These are phyloP conservation scores for Crepidotus variabilis DNA, from an alignment of 768 basidiomycete genomes.

Conservation along the genomic window DNA sequence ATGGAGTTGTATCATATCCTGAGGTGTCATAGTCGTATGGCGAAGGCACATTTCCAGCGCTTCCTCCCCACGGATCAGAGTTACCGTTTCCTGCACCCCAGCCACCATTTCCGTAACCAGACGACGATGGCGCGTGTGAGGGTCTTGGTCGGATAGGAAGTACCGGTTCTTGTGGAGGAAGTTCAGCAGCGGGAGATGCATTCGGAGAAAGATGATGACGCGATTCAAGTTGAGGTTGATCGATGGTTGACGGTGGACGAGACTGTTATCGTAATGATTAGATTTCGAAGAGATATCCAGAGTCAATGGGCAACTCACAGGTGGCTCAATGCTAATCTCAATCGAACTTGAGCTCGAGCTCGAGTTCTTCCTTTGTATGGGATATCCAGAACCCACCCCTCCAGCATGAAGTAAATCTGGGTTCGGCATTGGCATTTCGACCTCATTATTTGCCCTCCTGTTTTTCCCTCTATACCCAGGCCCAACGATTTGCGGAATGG, in stretches of 20 bases:
- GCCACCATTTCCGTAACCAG: neutral
- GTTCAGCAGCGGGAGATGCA: neutral
- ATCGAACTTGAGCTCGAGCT: slow-evolving; percentile 5
- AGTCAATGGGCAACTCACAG: slow-evolving; percentile 11
- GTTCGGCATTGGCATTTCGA: neutral
- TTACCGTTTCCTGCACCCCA: no score
- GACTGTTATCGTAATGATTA: slow-evolving; percentile 9
- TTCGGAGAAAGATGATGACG: slow-evolving; percentile 7
- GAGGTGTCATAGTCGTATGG: slow-evolving; percentile 1
- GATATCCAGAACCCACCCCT: neutral
- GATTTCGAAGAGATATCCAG: neutral
- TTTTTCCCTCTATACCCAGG: neutral
- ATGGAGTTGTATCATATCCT: slow-evolving; percentile 10
- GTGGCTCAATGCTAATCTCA: slow-evolving; percentile 18
- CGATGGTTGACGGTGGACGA: slow-evolving; percentile 10
- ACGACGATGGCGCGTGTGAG: neutral
- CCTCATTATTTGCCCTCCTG: neutral
- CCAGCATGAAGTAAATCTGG: neutral
- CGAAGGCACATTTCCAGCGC: neutral
- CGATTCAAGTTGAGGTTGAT: slow-evolving; percentile 5
- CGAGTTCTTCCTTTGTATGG: neutral
- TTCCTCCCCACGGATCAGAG: neutral
- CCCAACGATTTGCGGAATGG: neutral
- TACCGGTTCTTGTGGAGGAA: slow-evolving; percentile 1
- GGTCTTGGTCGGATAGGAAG: slow-evolving; percentile 1